Conservation (phyloP, 345 rosid species). For the Trapa bicornis region DNA sequence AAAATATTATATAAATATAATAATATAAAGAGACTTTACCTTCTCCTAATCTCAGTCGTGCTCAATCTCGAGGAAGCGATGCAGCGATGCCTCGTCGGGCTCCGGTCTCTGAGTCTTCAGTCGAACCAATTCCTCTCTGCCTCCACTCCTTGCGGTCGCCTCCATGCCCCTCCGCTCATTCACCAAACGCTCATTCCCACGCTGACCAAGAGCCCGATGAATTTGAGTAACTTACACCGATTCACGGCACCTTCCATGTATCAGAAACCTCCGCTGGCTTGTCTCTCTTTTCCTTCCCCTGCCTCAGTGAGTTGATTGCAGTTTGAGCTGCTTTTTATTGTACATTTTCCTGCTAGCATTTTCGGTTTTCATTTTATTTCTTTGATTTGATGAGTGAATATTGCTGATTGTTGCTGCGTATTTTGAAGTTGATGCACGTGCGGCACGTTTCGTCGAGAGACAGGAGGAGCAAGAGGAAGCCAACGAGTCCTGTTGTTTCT, state of each 20-base stretch:
- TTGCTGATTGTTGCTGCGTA: neutral
- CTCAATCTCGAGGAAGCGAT: conserved; percentile 13
- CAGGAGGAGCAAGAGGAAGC: conserved; percentile 63
- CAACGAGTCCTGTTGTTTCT: conserved; percentile 67
- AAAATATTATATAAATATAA: too few relatives aligned
- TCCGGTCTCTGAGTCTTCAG: conserved; percentile 35
- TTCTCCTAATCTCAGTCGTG: neutral
- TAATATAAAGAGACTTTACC: too few relatives aligned
- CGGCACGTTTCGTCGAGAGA: conserved; percentile 74
- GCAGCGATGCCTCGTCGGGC: conserved; percentile 59
- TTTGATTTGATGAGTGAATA: neutral
- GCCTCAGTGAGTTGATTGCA: conserved; percentile 9
- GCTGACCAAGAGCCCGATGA: conserved; percentile 11
- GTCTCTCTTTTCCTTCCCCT: conserved; percentile 15
- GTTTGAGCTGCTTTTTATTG: neutral
- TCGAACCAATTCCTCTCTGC: conserved; percentile 17
- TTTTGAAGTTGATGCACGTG: conserved; percentile 50
- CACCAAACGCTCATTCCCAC: conserved; percentile 8
- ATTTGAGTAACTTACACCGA: conserved; percentile 13
- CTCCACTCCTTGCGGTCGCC: conserved; percentile 23
- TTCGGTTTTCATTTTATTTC: too few relatives aligned
- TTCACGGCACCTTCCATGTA: neutral
- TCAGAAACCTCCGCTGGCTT: conserved; percentile 12
- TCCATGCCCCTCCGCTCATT: conserved; percentile 8
- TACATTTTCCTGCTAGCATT: neutral